These are phyloP conservation scores for Tubosaeta sp. DNA, from an alignment of 768 basidiomycete genomes.

Conservation along the genomic window DNA sequence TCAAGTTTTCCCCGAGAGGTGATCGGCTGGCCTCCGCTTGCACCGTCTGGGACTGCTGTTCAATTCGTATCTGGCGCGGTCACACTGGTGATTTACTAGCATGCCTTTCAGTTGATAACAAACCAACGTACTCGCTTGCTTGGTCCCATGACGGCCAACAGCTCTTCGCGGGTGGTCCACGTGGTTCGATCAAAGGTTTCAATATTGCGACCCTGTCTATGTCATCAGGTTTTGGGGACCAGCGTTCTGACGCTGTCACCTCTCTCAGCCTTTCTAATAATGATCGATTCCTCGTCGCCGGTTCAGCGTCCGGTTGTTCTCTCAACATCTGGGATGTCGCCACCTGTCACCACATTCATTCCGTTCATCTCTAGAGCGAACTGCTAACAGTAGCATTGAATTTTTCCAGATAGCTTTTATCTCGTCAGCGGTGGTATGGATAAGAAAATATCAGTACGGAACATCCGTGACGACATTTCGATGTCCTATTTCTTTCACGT, in stretches of 20 bases:
- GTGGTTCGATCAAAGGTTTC: conserved; percentile 7
- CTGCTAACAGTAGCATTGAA: not conserved
- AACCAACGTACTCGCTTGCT: conserved; percentile 1
- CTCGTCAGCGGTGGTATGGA: not conserved
- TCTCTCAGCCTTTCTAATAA: conserved; percentile 3
- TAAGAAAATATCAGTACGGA: not conserved
- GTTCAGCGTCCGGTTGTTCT: not conserved
- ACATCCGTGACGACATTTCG: not conserved
- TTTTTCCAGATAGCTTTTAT: conserved; percentile 3
- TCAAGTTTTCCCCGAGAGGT: conserved; percentile 7
- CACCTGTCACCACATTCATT: not conserved
- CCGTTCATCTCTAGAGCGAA: not conserved
- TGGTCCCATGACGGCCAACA: conserved; percentile 5
- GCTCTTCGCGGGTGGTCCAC: conserved; percentile 6
- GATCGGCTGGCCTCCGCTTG: conserved; percentile 8
- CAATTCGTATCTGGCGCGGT: conserved; percentile 7
- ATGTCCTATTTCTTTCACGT: not conserved
- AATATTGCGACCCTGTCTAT: not conserved
- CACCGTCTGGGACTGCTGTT: not conserved
- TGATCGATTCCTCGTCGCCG: not conserved
- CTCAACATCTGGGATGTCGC: conserved; percentile 8
- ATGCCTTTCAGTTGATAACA: not conserved
- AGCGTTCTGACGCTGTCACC: conserved; percentile 1
- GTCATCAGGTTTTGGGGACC: not conserved
- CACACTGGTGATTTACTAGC: conserved; percentile 5